These are phyloP conservation scores for Angomonas desouzai DNA, from an alignment of 208 protist species.

Conservation along the genomic window DNA sequence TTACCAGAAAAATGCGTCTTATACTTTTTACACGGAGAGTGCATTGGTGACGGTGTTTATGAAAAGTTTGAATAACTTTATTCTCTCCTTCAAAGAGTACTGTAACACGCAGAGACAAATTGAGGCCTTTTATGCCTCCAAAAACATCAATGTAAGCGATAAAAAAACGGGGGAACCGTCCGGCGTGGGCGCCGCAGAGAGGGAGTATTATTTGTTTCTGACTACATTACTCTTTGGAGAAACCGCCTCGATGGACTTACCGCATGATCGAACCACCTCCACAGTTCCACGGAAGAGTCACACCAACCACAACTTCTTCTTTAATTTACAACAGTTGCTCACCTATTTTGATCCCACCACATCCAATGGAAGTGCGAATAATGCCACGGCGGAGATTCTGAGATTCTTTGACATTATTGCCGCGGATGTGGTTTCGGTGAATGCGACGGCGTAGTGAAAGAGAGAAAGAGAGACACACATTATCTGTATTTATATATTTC, in stretches of 20 bases:
- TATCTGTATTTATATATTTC: too few relatives aligned
- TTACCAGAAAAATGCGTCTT: background rate
- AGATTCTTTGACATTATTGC: slow-evolving; percentile 1
- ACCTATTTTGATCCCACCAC: background rate
- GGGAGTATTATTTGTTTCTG: slow-evolving; percentile 7
- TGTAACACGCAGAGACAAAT: background rate
- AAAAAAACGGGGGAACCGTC: too few relatives aligned
- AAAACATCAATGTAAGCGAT: too few relatives aligned
- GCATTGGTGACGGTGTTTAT: slow-evolving; percentile 4
- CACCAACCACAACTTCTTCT: slow-evolving; percentile 2
- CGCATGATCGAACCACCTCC: too few relatives aligned
- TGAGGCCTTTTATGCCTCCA: slow-evolving; percentile 1
- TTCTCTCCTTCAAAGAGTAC: slow-evolving; percentile 2
- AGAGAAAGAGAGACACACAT: background rate
- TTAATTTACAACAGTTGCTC: background rate
- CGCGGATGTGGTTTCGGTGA: background rate
- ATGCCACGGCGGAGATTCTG: background rate
- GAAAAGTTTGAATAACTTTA: background rate
- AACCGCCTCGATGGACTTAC: background rate
- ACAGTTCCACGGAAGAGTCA: too few relatives aligned
- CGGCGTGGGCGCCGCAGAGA: background rate
- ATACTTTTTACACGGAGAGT: background rate
- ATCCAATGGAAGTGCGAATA: background rate
- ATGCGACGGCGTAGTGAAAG: background rate
- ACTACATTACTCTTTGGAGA: slow-evolving; percentile 3